Evolutionary conservation across 2,329 filamentous ascomycete species (phyloP).

Genomic region (Ustulina deusta): DNA sequence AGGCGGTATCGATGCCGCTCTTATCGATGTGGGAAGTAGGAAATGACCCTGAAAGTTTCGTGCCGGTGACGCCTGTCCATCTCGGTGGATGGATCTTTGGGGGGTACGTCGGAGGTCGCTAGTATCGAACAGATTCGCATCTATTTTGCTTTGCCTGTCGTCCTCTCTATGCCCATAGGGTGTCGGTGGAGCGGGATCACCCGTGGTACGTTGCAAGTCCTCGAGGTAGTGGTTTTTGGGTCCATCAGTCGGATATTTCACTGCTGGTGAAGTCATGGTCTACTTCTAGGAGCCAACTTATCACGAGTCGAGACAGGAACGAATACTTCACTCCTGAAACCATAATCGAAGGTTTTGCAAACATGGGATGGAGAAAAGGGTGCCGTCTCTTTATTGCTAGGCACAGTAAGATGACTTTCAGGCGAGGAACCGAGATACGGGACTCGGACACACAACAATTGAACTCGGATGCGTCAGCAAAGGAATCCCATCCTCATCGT

Average conservation of each 20-base stretch:
- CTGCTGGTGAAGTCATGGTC: slow-evolving; percentile 25
- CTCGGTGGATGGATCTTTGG: slow-evolving; percentile 57
- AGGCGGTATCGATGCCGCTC: slow-evolving; percentile 19
- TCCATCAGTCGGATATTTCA: slow-evolving; percentile 3
- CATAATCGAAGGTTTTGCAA: slow-evolving; percentile 2
- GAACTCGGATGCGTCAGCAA: slow-evolving; percentile 4
- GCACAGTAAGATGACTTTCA: background rate
- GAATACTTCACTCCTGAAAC: background rate
- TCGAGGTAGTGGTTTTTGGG: slow-evolving; percentile 2
- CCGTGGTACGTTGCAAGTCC: slow-evolving; percentile 4
- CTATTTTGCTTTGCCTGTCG: slow-evolving; percentile 17
- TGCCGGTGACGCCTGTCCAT: slow-evolving; percentile 46
- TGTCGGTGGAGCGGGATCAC: background rate
- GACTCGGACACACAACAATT: background rate
- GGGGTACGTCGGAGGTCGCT: slow-evolving; percentile 55
- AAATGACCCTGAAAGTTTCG: slow-evolving; percentile 27
- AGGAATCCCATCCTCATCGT: background rate
- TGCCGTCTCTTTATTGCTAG: background rate
- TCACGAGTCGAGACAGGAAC: background rate
- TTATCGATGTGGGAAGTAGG: slow-evolving; percentile 20
- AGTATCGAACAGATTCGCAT: slow-evolving; percentile 46
- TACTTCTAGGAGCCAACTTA: background rate
- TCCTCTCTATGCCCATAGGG: background rate
- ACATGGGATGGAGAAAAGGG: slow-evolving; percentile 2
- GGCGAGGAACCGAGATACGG: background rate